phyloP scores from a whole-genome alignment of 2,329 filamentous ascomycete genomes.

The Talaromyces sp. region DNA sequence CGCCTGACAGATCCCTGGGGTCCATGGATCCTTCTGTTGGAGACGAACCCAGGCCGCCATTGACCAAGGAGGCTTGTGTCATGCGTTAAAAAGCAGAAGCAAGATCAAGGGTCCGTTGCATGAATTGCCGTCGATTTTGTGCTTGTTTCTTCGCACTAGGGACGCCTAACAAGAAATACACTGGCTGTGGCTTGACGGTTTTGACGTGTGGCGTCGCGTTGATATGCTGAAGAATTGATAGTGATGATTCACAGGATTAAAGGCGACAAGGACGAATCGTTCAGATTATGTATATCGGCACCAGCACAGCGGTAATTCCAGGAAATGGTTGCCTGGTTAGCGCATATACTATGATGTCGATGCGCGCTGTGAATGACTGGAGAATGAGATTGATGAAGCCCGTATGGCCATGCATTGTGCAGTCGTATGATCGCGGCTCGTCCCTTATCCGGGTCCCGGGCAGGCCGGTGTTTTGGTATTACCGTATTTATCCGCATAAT shows the following conservation, averaged over 20 bases:
- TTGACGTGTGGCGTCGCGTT: neutral
- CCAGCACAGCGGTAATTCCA: neutral
- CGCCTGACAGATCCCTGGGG: neutral
- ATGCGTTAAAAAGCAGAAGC: neutral
- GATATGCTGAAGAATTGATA: neutral
- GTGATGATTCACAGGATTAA: neutral
- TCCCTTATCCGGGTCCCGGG: neutral
- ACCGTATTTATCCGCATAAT: neutral
- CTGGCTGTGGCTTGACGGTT: neutral
- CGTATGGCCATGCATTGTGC: neutral
- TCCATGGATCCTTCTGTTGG: conserved; percentile 8
- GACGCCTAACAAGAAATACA: neutral
- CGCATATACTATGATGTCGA: neutral
- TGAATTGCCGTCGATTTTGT: neutral
- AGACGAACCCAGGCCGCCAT: conserved; percentile 8
- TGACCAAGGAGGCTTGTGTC: conserved; percentile 3
- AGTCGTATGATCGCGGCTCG: conserved; percentile 6
- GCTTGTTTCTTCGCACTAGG: neutral
- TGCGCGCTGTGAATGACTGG: neutral
- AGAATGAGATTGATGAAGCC: neutral
- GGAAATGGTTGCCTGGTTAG: neutral
- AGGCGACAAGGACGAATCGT: neutral
- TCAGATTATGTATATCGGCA: neutral
- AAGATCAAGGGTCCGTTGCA: neutral
- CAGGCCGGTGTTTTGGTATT: neutral